A percentile compares a stretch with the other conserved stretches of the same genome.
phyloP scores from a whole-genome alignment of 495 filamentous ascomycete genomes.

The Lepraria neglecta region DNA sequence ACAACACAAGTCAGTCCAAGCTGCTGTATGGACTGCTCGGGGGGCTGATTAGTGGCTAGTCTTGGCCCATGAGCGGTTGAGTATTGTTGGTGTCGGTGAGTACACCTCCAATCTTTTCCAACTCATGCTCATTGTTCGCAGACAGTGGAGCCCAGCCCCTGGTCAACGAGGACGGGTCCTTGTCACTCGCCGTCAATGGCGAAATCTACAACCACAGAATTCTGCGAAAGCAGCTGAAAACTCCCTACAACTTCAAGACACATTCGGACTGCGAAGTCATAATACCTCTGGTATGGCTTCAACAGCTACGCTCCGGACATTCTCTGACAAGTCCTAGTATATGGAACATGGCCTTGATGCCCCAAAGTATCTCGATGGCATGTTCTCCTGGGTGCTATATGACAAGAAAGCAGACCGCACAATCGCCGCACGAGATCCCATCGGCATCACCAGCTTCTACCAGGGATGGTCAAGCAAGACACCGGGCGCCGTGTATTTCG shows the following conservation, averaged over 20 bases:
- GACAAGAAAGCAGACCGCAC: slow-evolving; percentile 87
- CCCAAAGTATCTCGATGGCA: slow-evolving; percentile 92
- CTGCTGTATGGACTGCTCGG: neutral
- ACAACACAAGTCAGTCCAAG: slow-evolving; percentile 66
- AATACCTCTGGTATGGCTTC: slow-evolving; percentile 74
- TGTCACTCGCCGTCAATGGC: slow-evolving; percentile 94
- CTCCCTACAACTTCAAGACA: slow-evolving; percentile 88
- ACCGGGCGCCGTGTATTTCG: slow-evolving; percentile 85
- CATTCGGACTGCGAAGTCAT: slow-evolving; percentile 98
- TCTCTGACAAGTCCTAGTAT: slow-evolving; percentile 56
- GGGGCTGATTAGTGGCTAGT: slow-evolving; percentile 51
- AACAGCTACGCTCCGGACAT: neutral
- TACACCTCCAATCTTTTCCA: slow-evolving; percentile 6
- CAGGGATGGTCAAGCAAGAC: slow-evolving; percentile 79
- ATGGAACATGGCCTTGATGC: slow-evolving; percentile 86
- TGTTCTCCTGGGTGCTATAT: slow-evolving; percentile 98
- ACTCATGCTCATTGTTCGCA: slow-evolving; percentile 36
- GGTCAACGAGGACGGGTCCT: slow-evolving; percentile 78
- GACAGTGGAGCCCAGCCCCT: slow-evolving; percentile 94
- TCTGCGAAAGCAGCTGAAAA: slow-evolving; percentile 74
- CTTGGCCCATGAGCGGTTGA: slow-evolving; percentile 92
- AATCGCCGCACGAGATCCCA: slow-evolving; percentile 90
- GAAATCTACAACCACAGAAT: slow-evolving; percentile 99
- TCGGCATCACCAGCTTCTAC: slow-evolving; percentile 96
- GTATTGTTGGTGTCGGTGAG: slow-evolving; percentile 94